A percentile compares a stretch with the other conserved stretches of the same genome.
phyloP scores from a whole-genome alignment of 257 asterid species.

The Capsicum chinense region DNA sequence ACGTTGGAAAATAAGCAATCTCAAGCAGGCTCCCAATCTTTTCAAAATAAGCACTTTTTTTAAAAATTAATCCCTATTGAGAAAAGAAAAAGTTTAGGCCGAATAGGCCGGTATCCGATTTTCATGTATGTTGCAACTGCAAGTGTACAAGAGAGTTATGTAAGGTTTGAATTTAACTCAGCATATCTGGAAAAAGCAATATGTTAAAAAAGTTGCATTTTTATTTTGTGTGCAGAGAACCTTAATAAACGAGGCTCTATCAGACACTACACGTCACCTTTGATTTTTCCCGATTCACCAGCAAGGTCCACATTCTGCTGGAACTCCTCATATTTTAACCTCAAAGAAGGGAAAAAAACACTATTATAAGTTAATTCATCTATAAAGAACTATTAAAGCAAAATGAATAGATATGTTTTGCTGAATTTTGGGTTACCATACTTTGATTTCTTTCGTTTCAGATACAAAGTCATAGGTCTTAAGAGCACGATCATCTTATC shows the following conservation, averaged over 20 bases:
- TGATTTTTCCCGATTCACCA: constrained; percentile 43
- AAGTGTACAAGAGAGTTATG: too few relatives aligned
- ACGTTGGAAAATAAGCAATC: too few relatives aligned
- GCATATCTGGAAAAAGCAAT: not conserved
- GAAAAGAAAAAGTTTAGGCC: too few relatives aligned
- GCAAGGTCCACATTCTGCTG: constrained; percentile 70
- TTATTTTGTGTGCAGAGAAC: constrained; percentile 33
- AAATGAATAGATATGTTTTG: not conserved
- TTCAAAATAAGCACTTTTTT: too few relatives aligned
- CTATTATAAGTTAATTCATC: not conserved
- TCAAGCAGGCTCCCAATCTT: too few relatives aligned
- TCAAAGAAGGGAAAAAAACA: not conserved
- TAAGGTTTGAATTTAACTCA: not conserved
- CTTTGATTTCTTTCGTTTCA: constrained; percentile 41
- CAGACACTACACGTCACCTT: constrained; percentile 48
- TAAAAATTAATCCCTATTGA: too few relatives aligned
- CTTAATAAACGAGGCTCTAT: constrained; percentile 63
- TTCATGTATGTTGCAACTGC: not conserved
- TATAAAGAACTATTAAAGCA: not conserved
- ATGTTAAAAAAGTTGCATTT: not conserved
- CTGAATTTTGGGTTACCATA: not conserved
- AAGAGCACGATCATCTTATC: not conserved
- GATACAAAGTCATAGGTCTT: constrained; percentile 23
- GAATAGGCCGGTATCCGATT: not conserved
- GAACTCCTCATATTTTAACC: constrained; percentile 61